Base-by-base conservation (phyloP, 2,329 filamentous ascomycete genomes). In the Trichoderma sp. region DNA sequence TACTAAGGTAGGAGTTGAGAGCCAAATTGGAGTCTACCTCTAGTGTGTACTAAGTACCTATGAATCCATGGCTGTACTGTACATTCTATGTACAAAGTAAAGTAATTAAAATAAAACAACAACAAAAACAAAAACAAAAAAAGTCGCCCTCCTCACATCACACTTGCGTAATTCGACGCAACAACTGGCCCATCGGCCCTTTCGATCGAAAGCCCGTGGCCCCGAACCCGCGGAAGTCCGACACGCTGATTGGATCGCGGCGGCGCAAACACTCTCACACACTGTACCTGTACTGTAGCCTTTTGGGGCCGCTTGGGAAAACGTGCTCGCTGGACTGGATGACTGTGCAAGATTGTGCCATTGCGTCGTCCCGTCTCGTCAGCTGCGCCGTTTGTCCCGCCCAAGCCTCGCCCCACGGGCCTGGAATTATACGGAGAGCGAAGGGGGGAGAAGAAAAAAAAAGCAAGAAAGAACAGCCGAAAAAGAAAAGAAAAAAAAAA, bases 161-260 rank as follows among this genome's bases (percentile, higher is more conserved):
- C 64, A 39, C 37, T 70, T 69, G 69, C 69, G 70, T 65, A 70
- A 70, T 67, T 25, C 58, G 53, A 56, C 56, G 60, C 61, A 37
- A 67, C 69, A 65, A 56, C 54, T 39, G 45, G 22, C 32, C 25
- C 48, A 32, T 54, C 22, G 27, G 29, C 19, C 34, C 48, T 22
- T 48, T 42, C 25, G 5, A 61, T 17, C 32, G 32, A 15, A 22
- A 6, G n/a, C 53, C 53, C 63, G 63, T 66, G 63, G 63, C 63
- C 61, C 52, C 45, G 42, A 54, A 34, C 4, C 37, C n/a, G 35
- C 50, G 61, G 61, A 32, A 37, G 35, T 29, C 39, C 5, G 37
- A 45, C 54, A 22, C 42, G 32, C 27, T 66, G 61, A 67, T 68
- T 68, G 61, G 67, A 32, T 53, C 61, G 13, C 25, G 34, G 25